A percentile compares a stretch with the other conserved stretches of the same genome.
phyloP scores from a whole-genome alignment of 2,329 filamentous ascomycete species.

The Colletotrichum sp. region DNA sequence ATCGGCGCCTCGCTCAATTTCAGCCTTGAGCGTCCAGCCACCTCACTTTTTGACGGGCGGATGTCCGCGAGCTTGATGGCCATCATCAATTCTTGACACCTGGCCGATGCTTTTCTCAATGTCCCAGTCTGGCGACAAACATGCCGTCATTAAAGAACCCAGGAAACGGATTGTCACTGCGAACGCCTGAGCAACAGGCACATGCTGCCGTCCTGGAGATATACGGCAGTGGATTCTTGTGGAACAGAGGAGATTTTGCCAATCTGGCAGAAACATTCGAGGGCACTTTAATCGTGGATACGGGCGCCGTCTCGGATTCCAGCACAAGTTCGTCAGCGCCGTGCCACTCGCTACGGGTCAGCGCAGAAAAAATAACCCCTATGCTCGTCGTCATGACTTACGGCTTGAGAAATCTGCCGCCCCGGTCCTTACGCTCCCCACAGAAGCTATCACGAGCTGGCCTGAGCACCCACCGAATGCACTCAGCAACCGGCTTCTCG shows the following conservation, averaged over 20 bases:
- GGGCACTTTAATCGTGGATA: not conserved
- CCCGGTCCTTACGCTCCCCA: not conserved
- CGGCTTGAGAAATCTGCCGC: not conserved
- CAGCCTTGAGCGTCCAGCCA: conserved; percentile 1
- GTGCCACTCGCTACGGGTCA: not conserved
- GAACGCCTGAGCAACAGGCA: not conserved
- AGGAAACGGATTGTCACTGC: not conserved
- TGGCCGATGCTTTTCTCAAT: not conserved
- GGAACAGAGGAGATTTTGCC: not conserved
- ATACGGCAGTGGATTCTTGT: not conserved
- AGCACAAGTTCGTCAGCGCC: not conserved
- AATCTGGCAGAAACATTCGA: conserved; percentile 4
- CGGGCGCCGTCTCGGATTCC: not conserved
- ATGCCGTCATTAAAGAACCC: not conserved
- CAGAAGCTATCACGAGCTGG: conserved; percentile 14
- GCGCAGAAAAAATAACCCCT: not conserved
- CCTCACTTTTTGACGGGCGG: not conserved
- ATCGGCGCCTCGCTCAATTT: not conserved
- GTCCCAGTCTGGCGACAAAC: not conserved
- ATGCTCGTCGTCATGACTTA: not conserved
- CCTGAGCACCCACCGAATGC: not conserved
- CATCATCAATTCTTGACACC: conserved; percentile 1
- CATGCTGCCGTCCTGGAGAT: not conserved
- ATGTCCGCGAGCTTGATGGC: not conserved
- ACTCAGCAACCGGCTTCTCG: conserved; percentile 3